Conservation (phyloP, 83 land plant genomes). For the Larix sibirica region DNA sequence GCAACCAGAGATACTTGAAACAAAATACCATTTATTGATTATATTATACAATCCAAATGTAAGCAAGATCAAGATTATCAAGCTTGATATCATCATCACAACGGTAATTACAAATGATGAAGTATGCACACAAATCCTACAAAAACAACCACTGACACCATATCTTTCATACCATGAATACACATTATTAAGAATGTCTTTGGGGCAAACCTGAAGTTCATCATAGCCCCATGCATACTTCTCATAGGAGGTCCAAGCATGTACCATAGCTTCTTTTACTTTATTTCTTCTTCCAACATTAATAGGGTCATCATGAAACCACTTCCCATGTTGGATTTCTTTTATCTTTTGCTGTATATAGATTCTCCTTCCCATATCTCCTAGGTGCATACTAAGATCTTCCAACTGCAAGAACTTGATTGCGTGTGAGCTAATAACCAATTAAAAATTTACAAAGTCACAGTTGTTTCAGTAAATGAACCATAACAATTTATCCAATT, state of each 20-base stretch:
- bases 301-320: conserved; percentile 19
- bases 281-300: conserved; percentile 34
- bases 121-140: not conserved
- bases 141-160: not conserved
- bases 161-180: not conserved
- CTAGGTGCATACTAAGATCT: conserved; percentile 1
- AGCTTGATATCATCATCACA: not conserved
- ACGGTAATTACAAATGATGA: not conserved
- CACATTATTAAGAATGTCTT: not conserved
- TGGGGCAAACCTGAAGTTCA: conserved; percentile 40
- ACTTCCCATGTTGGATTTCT: not conserved
- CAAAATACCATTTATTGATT: not conserved
- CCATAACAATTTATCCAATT: not conserved
- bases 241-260: conserved; percentile 60
- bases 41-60: not conserved
- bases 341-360: not conserved
- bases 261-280: conserved; percentile 47
- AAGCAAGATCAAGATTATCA: not conserved
- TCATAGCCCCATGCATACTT: conserved; percentile 62
- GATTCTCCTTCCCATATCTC: not conserved
- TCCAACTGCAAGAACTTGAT: conserved; percentile 12
- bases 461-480: not conserved
- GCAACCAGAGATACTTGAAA: not conserved
- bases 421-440: not conserved
- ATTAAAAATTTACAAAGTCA: not conserved